These are phyloP conservation scores for Erodium maritimum DNA, from an alignment of 345 rosid species.

Conservation along the genomic window DNA sequence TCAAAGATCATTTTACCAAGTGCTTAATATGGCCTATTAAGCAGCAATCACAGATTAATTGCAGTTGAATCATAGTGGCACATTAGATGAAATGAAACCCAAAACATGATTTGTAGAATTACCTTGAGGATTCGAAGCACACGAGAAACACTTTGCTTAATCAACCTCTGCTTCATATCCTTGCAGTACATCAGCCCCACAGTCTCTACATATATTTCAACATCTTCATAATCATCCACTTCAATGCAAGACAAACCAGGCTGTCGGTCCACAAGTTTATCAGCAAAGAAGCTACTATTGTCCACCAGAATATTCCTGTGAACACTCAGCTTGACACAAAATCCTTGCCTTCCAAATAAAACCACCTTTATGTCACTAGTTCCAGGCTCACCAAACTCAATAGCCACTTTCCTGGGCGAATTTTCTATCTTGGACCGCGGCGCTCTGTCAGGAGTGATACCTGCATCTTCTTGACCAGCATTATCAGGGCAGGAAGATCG, in stretches of 20 bases:
- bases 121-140: slow-evolving; percentile 91
- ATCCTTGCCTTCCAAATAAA: slow-evolving; percentile 80
- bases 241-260: slow-evolving; percentile 54
- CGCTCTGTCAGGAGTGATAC: slow-evolving; percentile 42
- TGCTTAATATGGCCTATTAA: no score
- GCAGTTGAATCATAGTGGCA: slow-evolving; percentile 3
- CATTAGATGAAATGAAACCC: not conserved
- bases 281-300: slow-evolving; percentile 60
- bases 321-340: slow-evolving; percentile 85
- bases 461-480: slow-evolving; percentile 30
- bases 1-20: no score
- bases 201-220: slow-evolving; percentile 85
- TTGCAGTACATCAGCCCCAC: slow-evolving; percentile 93
- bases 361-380: slow-evolving; percentile 79
- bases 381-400: slow-evolving; percentile 89
- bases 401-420: slow-evolving; percentile 78
- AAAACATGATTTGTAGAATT: slow-evolving; percentile 12
- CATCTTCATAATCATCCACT: slow-evolving; percentile 75
- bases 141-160: slow-evolving; percentile 79
- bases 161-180: slow-evolving; percentile 85
- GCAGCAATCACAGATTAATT: not conserved
- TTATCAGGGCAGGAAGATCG: slow-evolving; percentile 22
- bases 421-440: slow-evolving; percentile 63
- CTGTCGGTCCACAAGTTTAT: slow-evolving; percentile 49
- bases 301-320: slow-evolving; percentile 66